These are phyloP conservation scores for Zymoseptoria crescenta DNA, from an alignment of 2,329 filamentous ascomycete species.

Conservation along the genomic window DNA sequence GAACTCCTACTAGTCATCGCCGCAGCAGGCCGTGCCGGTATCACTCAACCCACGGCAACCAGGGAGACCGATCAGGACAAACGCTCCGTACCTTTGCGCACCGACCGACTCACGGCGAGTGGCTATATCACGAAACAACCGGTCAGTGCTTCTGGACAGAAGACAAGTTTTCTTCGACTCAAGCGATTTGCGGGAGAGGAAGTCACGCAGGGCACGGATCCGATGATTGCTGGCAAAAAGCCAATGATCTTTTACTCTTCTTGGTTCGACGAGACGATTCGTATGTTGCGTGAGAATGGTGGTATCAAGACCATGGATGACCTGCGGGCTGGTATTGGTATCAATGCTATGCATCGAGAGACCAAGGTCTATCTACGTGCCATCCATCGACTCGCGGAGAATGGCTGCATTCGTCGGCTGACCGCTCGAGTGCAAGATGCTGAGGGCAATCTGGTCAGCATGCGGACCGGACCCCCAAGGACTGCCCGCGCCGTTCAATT, in stretches of 20 bases:
- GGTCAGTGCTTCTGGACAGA: conserved; percentile 41
- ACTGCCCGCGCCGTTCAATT: conserved; percentile 29
- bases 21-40: conserved; percentile 45
- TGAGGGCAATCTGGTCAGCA: conserved; percentile 13
- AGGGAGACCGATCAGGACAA: conserved; percentile 55
- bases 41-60: conserved; percentile 50
- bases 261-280: conserved; percentile 43
- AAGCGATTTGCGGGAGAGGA: conserved; percentile 35
- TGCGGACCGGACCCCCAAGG: background rate
- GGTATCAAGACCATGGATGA: conserved; percentile 46
- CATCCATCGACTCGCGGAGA: conserved; percentile 33
- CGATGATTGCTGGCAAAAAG: conserved; percentile 9
- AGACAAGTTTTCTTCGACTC: conserved; percentile 51
- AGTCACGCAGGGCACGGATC: conserved; percentile 6
- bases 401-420: conserved; percentile 31
- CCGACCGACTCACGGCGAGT: conserved; percentile 48
- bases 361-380: conserved; percentile 33
- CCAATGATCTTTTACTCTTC: conserved; percentile 37
- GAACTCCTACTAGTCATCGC: conserved; percentile 52
- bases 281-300: conserved; percentile 41
- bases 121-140: conserved; percentile 55
- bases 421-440: conserved; percentile 9
- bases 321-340: conserved; percentile 41
- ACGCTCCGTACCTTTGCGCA: conserved; percentile 55
- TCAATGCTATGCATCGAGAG: conserved; percentile 30